phyloP scores from a whole-genome alignment of 805 yeast genomes.

The Yarrowia sp. region DNA sequence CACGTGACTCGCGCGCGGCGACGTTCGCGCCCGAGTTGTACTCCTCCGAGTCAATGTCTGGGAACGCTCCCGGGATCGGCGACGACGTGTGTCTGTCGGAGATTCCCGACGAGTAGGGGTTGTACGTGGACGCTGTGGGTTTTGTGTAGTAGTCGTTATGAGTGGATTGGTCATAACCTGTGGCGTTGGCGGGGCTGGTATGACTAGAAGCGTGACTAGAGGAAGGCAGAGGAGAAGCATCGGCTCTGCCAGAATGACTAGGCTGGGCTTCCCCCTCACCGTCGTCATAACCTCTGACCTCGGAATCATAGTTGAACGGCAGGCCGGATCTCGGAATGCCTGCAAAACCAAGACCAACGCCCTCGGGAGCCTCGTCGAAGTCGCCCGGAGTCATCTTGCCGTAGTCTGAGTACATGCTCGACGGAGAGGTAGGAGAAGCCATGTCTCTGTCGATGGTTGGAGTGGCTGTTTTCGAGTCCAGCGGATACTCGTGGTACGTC shows the following conservation, averaged over 20 bases:
- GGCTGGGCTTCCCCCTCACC: too few species aligned
- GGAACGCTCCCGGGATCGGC: not conserved
- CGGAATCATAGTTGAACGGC: not conserved
- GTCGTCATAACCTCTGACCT: not conserved
- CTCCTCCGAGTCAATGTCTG: not conserved
- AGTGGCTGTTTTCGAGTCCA: not conserved
- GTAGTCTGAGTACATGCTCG: constrained; percentile 16
- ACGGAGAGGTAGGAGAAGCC: constrained; percentile 8
- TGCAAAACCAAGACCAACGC: not conserved
- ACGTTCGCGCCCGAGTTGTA: not conserved
- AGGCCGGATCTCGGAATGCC: constrained; percentile 1
- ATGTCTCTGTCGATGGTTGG: not conserved
- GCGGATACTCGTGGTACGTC: not conserved
- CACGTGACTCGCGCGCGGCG: not conserved
- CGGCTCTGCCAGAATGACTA: too few species aligned
- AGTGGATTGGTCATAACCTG: too few species aligned
- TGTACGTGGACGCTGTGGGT: too few species aligned
- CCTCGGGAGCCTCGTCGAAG: not conserved
- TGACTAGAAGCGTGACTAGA: too few species aligned
- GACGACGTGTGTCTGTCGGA: too few species aligned
- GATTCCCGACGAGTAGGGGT: too few species aligned
- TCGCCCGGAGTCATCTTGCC: not conserved
- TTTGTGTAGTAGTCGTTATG: too few species aligned
- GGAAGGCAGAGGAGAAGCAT: too few species aligned
- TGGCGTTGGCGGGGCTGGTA: too few species aligned